Base-by-base conservation (phyloP, 805 yeast genomes). In the Yamadazyma philogaea region DNA sequence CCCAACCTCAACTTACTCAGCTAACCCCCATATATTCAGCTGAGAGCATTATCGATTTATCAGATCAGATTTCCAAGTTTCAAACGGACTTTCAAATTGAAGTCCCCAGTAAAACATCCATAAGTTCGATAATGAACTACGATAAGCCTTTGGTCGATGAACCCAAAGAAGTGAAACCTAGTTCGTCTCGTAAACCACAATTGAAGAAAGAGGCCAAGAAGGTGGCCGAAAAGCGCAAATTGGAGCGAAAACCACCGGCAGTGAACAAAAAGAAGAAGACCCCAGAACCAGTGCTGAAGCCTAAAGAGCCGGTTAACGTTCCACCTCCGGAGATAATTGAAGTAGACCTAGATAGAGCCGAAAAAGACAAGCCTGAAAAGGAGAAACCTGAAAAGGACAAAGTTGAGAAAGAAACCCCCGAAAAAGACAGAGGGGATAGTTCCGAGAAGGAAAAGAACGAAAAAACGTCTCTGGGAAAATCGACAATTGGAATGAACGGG, bases 121-220 rank as follows among this genome's bases (percentile, higher is more conserved):
- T 70, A 20, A 64, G 60, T 40, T 63, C 72, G 11, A 62, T 70
- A 32, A 68, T 70, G 42, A 70, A 70, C 49, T 43, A 53, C 10
- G 74, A 69, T 30, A 66, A 34, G 26, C 45, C 51, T 3, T 36
- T 42, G 22, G 41, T 61, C 28, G 63, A 51, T 3, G 56, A 50
- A 7, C 21, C 34, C 7, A 27, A 19, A 14, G 24, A 32, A 16
- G 22, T 36, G 3, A 30, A 18, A 30, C 26, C 11, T 3, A 43
- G 47, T 12, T 20, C 43, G 10, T 51, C 54, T 46, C 44, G 45
- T 33, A 50, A 51, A 37, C 44, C 52, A 24, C 46, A 52, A n/a
- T 46, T 52, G 10, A 49, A 54, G 30, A 40, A 45, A 8, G 53
- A 52, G 21, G 40, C 49, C 5, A 47, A 46, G 28, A 48, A 45